phyloP scores from a whole-genome alignment of 176 grass and related monocot genomes.

The Triticum dicoccoides region DNA sequence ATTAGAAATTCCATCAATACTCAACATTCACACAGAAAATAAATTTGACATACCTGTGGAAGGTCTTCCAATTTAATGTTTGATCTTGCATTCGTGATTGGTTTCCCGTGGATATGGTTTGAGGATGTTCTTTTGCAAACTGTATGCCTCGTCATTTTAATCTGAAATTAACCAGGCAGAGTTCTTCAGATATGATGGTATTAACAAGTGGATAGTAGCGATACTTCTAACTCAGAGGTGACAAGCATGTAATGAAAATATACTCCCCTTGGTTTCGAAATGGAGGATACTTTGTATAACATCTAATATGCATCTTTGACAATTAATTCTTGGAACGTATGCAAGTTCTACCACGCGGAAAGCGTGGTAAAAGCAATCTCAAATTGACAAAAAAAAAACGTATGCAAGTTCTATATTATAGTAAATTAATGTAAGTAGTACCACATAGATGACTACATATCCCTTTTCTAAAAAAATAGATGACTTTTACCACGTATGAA shows the following conservation, averaged over 20 bases:
- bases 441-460: no score
- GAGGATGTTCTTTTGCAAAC: neutral
- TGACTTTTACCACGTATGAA: no score
- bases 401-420: no score
- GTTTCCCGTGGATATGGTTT: neutral
- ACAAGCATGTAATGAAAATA: neutral
- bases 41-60: neutral
- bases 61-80: neutral
- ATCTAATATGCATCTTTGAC: no score
- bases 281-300: neutral
- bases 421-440: no score
- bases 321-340: no score
- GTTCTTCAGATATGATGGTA: neutral
- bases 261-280: neutral
- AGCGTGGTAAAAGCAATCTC: no score
- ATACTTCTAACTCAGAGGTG: neutral
- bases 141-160: neutral
- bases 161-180: neutral
- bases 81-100: neutral
- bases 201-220: neutral
- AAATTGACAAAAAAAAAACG: no score
- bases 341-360: no score
- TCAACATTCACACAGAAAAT: neutral
- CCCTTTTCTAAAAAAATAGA: no score
- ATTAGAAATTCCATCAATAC: neutral